Base-by-base conservation (phyloP, 78 protist species). In the Emiliania huxleyi region DNA sequence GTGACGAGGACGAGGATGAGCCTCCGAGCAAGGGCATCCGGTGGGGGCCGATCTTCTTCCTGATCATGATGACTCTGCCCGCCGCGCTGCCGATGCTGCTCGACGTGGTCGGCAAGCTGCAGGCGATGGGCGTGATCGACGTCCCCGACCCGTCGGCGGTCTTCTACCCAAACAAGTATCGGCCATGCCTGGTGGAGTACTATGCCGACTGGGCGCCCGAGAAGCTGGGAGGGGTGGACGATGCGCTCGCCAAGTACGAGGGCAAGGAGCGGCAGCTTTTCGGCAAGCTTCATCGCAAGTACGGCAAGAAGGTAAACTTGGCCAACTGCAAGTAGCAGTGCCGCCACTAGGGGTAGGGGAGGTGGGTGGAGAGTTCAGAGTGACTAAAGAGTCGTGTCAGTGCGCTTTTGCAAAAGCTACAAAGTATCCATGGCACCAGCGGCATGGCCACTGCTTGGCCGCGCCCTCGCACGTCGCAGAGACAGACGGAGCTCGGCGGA, bases 181-280 rank as follows among this genome's bases (percentile, higher is more conserved):
- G 44, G 8, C 44, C 42, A 18, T 73, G 83, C 42, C 42, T 73
- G 44, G 33, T 2, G 42, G 83, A 73, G 22, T 73, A 18, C 42
- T 73, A 73, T 42, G 83, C 83, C 44, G 83, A 73, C 42, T 73
- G 83, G 83, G 83, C 83, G 44, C 83, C 83, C 19, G 83, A 73
- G 42, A 73, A 73, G 42, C 83, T 73, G 33, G 83, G 83, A 1
- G 43, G 18, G 37, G 3, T 73, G 44, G 44, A 73, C 19, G 2
- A 2, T 5, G 18, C 83, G 18, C 83, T 73, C 4, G 42, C 83
- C 83, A 73, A 73, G 83, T 73, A 35, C 19, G 83, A 73, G 42
- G 83, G 83, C 83, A 73, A 35, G 83, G 83, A 73, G 83, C 8
- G n/a, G 83, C 83, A 73, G 83, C 83, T 73, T 42, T 73, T 73